Conservation (phyloP, 495 filamentous ascomycete genomes). For the Neurospora sp. region DNA sequence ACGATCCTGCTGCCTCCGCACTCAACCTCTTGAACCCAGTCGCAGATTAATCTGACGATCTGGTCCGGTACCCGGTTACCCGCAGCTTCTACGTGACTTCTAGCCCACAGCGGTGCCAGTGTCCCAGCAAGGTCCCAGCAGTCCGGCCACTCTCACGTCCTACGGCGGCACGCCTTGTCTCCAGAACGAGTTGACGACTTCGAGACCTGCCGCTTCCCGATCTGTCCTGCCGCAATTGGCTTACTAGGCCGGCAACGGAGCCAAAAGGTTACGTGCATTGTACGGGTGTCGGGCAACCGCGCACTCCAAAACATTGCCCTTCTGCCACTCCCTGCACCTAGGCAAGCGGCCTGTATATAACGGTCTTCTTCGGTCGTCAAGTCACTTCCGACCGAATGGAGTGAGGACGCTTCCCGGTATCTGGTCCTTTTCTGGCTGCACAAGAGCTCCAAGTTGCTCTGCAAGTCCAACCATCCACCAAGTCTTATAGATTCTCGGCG, state of each 20-base stretch:
- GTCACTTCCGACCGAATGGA: constrained; percentile 7
- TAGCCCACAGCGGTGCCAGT: background rate
- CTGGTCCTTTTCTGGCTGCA: constrained; percentile 5
- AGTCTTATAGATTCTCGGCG: background rate
- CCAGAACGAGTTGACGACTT: background rate
- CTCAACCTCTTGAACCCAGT: background rate
- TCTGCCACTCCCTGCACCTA: constrained; percentile 14
- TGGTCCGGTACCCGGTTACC: background rate
- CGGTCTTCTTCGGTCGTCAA: background rate
- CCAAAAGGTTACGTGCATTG: constrained; percentile 14
- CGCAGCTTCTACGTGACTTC: background rate
- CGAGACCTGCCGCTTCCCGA: background rate
- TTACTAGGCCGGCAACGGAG: constrained; percentile 12
- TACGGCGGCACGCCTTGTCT: background rate
- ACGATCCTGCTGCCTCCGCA: background rate
- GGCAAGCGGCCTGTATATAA: constrained; percentile 10
- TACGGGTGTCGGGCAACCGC: constrained; percentile 14
- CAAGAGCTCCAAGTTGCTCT: constrained; percentile 5
- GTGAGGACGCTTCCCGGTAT: constrained; percentile 11
- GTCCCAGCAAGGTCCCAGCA: background rate
- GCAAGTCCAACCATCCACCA: background rate
- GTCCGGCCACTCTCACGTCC: background rate
- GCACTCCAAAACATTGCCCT: constrained; percentile 13
- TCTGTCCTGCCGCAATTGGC: background rate
- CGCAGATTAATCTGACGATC: background rate